Evolutionary conservation across 441 rosid species (phyloP).

Genomic region (Euphorbia celastroides): DNA sequence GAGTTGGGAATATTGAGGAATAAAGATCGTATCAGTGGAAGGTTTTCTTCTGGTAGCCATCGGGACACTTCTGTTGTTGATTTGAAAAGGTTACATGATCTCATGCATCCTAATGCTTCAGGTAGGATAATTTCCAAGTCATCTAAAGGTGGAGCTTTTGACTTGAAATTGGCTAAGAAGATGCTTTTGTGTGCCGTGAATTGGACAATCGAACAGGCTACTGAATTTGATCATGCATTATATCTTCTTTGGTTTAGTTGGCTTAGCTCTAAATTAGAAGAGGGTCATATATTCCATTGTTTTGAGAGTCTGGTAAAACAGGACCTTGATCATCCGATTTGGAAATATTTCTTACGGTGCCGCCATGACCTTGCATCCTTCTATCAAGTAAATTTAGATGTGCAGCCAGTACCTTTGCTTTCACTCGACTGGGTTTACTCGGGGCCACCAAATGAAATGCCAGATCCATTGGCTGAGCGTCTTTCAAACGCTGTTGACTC

Average conservation of each 20-base stretch:
- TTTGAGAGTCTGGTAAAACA: constrained; percentile 43
- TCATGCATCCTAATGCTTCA: constrained; percentile 45
- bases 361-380: constrained; percentile 43
- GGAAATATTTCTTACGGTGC: constrained; percentile 46
- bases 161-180: constrained; percentile 34
- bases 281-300: constrained; percentile 34
- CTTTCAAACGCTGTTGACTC: constrained; percentile 59
- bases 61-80: constrained; percentile 30
- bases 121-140: constrained; percentile 24
- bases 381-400: constrained; percentile 32
- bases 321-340: constrained; percentile 72
- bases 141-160: constrained; percentile 20
- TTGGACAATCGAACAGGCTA: constrained; percentile 89
- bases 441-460: constrained; percentile 29
- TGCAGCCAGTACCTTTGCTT: constrained; percentile 50
- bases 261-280: constrained; percentile 53
- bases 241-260: constrained; percentile 68
- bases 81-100: constrained; percentile 25
- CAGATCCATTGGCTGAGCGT: constrained; percentile 23
- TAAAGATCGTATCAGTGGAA: constrained; percentile 21
- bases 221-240: constrained; percentile 54
- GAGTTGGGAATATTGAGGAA: constrained; percentile 27
- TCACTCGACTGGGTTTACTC: constrained; percentile 57
- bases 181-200: constrained; percentile 62
- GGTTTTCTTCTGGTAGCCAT: constrained; percentile 25